A percentile compares a stretch with the other conserved stretches of the same genome.
These are phyloP conservation scores for Nothophaeocryptopus gaeumannii DNA, from an alignment of 2,329 filamentous ascomycete genomes.

Conservation along the genomic window DNA sequence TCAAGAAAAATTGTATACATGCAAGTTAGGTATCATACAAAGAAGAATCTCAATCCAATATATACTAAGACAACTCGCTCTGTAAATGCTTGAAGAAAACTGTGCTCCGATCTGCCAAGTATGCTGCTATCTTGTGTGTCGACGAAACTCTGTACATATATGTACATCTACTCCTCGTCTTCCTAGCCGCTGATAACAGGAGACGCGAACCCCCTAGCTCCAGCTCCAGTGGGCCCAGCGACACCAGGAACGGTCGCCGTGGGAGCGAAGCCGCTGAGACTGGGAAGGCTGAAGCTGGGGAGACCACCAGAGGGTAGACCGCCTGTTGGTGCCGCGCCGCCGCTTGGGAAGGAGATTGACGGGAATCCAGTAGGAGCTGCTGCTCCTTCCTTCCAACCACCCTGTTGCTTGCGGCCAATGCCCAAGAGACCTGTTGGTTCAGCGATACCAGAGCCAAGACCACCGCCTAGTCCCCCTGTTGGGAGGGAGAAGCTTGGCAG, in stretches of 20 bases:
- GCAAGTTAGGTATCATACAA: too few species aligned
- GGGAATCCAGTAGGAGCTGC: neutral
- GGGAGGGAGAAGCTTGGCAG: constrained; percentile 1
- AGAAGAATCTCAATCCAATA: too few species aligned
- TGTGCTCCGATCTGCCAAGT: too few species aligned
- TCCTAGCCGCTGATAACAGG: too few species aligned
- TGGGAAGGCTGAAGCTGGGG: neutral
- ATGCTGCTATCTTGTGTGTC: too few species aligned
- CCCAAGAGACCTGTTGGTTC: constrained; percentile 2
- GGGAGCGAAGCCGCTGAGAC: neutral
- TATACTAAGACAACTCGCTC: too few species aligned
- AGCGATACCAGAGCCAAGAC: constrained; percentile 4
- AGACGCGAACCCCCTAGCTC: too few species aligned
- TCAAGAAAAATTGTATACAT: too few species aligned
- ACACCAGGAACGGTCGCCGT: neutral
- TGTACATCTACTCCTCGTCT: too few species aligned
- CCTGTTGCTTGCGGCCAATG: neutral
- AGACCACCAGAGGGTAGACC: neutral
- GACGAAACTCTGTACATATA: too few species aligned
- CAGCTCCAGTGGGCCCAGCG: neutral
- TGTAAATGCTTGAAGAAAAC: too few species aligned
- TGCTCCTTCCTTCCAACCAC: neutral
- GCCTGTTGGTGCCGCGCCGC: neutral
- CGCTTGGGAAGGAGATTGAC: neutral
- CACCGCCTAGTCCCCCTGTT: neutral